phyloP scores from a whole-genome alignment of 371 early-diverging fungal species.

The Saksenaea vasiformis region DNA sequence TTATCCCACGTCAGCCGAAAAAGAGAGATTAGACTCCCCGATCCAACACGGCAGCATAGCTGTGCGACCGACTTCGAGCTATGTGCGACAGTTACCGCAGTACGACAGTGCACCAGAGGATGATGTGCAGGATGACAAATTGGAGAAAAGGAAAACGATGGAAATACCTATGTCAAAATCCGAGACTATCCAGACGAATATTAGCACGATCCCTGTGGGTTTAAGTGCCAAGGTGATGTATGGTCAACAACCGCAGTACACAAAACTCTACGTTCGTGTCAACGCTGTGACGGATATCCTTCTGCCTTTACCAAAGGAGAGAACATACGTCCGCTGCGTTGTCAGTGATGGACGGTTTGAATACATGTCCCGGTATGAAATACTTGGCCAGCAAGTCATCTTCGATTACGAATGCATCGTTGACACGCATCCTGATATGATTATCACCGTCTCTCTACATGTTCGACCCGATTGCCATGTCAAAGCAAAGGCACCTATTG shows the following conservation, averaged over 20 bases:
- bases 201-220: not conserved
- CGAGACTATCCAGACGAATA: not conserved
- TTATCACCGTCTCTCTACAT: slow-evolving; percentile 38
- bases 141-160: not conserved
- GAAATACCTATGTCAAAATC: not conserved
- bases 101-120: not conserved
- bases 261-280: slow-evolving; percentile 45
- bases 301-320: slow-evolving; percentile 44
- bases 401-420: slow-evolving; percentile 44
- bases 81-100: slow-evolving; percentile 14
- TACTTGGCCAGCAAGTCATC: slow-evolving; percentile 23
- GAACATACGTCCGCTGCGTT: slow-evolving; percentile 47
- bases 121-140: not conserved
- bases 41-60: slow-evolving; percentile 15
- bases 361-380: slow-evolving; percentile 50
- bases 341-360: slow-evolving; percentile 52
- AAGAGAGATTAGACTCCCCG: not conserved
- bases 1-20: not conserved
- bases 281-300: slow-evolving; percentile 38
- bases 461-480: slow-evolving; percentile 43
- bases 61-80: slow-evolving; percentile 22
- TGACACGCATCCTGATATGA: slow-evolving; percentile 36
- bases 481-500: slow-evolving; percentile 33
- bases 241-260: slow-evolving; percentile 12
- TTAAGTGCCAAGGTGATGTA: not conserved